Evolutionary conservation across 371 early-diverging fungal species (phyloP).

Genomic region (Dinochytrium kinnereticum): DNA sequence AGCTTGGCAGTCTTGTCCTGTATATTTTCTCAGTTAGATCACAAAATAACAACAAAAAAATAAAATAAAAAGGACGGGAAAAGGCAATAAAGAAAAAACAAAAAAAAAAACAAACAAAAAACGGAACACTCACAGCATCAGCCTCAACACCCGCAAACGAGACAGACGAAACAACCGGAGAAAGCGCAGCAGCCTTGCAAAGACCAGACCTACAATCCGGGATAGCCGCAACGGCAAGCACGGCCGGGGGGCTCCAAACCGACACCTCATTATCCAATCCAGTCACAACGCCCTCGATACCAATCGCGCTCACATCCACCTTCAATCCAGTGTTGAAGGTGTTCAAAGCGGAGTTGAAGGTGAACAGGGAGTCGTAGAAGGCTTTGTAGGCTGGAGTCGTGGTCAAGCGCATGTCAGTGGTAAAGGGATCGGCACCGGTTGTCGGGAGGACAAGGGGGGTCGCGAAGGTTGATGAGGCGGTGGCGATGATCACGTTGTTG

Average conservation of each 20-base stretch:
- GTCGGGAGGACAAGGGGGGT: not conserved
- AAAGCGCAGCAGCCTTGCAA: no score
- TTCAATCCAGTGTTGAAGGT: not conserved
- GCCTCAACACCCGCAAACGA: not conserved
- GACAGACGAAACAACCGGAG: not conserved
- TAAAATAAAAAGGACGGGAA: not conserved
- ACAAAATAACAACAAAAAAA: not conserved
- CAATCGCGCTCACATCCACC: not conserved
- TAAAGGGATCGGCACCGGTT: not conserved
- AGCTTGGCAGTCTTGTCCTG: not conserved
- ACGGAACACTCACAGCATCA: not conserved
- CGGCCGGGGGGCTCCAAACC: not conserved
- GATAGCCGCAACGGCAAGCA: not conserved
- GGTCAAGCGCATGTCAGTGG: not conserved
- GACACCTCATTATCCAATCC: not conserved
- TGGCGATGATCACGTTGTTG: not conserved
- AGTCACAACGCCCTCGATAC: not conserved
- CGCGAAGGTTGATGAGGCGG: not conserved
- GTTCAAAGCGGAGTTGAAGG: not conserved
- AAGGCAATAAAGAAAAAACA: not conserved
- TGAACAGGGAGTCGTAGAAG: not conserved
- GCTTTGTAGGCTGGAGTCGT: not conserved
- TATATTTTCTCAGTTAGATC: not conserved
- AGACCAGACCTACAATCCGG: not conserved
- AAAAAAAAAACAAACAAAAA: not conserved